Evolutionary conservation across 352 stramenopile species (phyloP), one percentile per base, ranked within the genome.

Genomic region (Phytophthora pseudosyringae): DNA sequence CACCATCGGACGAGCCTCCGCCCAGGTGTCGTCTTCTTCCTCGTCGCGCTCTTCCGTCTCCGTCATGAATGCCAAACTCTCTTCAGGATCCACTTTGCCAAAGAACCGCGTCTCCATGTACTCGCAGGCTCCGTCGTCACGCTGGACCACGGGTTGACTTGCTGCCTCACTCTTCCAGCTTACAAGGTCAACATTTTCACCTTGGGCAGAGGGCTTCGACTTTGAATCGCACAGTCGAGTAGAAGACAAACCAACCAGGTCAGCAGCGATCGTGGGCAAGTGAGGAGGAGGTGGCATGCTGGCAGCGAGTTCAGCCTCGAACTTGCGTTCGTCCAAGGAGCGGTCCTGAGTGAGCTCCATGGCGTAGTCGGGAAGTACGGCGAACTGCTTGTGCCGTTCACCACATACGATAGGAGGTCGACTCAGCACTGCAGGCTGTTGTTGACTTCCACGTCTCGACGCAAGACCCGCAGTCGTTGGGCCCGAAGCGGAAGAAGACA

Each of bases 241-340:
- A 59, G 58, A 49, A n/a, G 59, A 21, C 21, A 2, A n/a, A 0
- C 67, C 64, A 10, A 71, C 49, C 4, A 81, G 12, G 29, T 81
- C 75, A 2, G 71, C 55, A n/a, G 78, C 44, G 26, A 90, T 79
- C 0, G 56, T 70, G 0, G 78, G 78, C 2, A 91, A 55, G 13
- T 84, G 77, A 9, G 84, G 80, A 25, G 74, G 67, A 7, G 84
- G 80, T 1, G 84, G 82, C 4, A 73, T 76, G 28, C 81, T 90
- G 5, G 69, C 78, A n/a, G 68, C 67, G 5, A 83, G 51, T 15
- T 88, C 71, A 0, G 78, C 74, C 47, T 88, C 79, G 40, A 80
- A 83, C 50, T 93, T 93, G 6, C 55, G 43, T 31, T 71, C 69
- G 6, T 59, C 71, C 1, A 75, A 29, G 15, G 25, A 46, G 1